Evolutionary conservation across 208 protist species (phyloP).

Genomic region (Endotrypanum monterogeii): DNA sequence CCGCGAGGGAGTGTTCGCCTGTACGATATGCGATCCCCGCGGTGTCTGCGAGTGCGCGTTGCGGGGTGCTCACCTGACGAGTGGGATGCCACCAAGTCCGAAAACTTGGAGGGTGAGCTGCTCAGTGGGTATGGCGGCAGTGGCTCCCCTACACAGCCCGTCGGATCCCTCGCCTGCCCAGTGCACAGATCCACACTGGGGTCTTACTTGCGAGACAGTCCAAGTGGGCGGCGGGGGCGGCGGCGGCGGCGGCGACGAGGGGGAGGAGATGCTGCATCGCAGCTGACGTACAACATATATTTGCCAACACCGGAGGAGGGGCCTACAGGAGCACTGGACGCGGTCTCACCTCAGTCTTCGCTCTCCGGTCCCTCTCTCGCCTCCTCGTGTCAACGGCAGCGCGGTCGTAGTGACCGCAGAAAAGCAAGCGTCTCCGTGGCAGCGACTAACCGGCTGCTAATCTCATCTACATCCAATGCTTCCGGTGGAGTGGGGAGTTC

Average conservation of each 20-base stretch:
- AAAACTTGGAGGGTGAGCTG: neutral
- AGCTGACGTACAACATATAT: constrained; percentile 5
- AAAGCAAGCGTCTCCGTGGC: neutral
- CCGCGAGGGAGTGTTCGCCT: constrained; percentile 9
- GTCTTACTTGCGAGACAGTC: neutral
- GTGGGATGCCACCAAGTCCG: neutral
- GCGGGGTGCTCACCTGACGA: neutral
- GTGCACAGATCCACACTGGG: neutral
- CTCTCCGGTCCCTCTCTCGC: neutral
- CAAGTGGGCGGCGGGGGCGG: neutral
- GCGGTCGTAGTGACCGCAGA: neutral
- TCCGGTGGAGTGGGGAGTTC: neutral
- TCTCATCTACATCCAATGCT: neutral
- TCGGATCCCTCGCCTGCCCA: neutral
- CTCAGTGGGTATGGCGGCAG: neutral
- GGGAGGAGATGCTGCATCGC: neutral
- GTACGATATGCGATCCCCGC: constrained; percentile 18
- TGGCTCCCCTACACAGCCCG: neutral
- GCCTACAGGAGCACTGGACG: neutral
- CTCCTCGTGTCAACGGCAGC: neutral
- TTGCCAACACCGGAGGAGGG: neutral
- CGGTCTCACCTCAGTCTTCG: neutral
- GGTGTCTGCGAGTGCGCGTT: neutral
- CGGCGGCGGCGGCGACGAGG: too few relatives aligned
- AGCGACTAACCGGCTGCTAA: neutral